A percentile compares a stretch with the other conserved stretches of the same genome.
Conservation (phyloP, 805 yeast species). For the Starmera quercuum region DNA sequence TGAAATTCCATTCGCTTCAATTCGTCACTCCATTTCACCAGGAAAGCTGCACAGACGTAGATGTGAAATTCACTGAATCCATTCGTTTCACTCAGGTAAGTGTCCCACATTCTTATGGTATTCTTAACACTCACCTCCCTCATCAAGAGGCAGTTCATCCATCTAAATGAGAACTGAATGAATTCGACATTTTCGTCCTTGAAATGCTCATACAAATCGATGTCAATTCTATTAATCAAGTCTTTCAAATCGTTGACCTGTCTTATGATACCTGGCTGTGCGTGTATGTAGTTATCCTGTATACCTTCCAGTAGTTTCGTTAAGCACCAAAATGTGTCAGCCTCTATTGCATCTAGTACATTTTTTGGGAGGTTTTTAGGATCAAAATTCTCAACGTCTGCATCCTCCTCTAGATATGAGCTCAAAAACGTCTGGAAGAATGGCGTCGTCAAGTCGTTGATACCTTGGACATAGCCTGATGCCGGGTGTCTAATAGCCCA, state of each 20-base stretch:
- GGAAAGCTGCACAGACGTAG: conserved; percentile 95
- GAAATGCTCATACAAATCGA: conserved; percentile 64
- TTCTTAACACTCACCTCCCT: conserved; percentile 75
- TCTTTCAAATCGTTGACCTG: conserved; percentile 80
- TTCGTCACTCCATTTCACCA: conserved; percentile 78
- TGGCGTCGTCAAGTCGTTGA: conserved; percentile 90
- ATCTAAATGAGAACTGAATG: conserved; percentile 89
- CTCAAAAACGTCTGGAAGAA: conserved; percentile 80
- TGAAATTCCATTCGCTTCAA: conserved; percentile 86
- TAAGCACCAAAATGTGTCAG: conserved; percentile 96
- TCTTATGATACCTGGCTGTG: conserved; percentile 93
- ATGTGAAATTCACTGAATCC: conserved; percentile 92
- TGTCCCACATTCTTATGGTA: conserved; percentile 96
- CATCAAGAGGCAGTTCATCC: conserved; percentile 99
- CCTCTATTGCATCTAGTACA: conserved; percentile 68
- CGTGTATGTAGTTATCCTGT: conserved; percentile 95
- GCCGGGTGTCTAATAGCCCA: conserved; percentile 99
- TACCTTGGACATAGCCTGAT: conserved; percentile 96
- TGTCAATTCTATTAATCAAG: conserved; percentile 74
- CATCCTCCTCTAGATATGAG: conserved; percentile 46
- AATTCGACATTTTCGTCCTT: conserved; percentile 83
- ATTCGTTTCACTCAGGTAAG: conserved; percentile 67
- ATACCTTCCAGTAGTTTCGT: conserved; percentile 88
- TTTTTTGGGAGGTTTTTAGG: conserved; percentile 53
- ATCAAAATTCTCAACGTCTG: conserved; percentile 50